Conservation (phyloP, 164 flowering plant species). For the Kingdonia uniflora region DNA sequence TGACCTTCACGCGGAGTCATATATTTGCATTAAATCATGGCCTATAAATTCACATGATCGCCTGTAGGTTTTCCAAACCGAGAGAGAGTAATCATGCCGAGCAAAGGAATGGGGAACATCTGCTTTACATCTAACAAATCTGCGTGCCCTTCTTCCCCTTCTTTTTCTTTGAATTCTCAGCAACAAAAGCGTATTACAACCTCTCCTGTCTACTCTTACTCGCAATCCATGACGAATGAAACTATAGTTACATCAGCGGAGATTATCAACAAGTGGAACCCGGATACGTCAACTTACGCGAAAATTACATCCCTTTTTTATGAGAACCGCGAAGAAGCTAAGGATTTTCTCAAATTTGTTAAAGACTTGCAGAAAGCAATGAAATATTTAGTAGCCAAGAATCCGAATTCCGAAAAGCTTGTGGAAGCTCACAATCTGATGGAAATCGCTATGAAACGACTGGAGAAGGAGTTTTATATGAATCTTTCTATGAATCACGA, state of each 20-base stretch:
- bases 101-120: constrained; percentile 16
- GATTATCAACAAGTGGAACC: constrained; percentile 35
- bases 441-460: constrained; percentile 52
- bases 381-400: constrained; percentile 26
- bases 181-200: background rate
- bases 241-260: constrained; percentile 22
- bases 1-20: too few relatives aligned
- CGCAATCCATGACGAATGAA: constrained; percentile 38
- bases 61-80: too few relatives aligned
- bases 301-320: constrained; percentile 26
- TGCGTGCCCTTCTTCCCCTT: background rate
- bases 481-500: constrained; percentile 37
- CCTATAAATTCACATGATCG: too few relatives aligned
- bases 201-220: constrained; percentile 21
- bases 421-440: constrained; percentile 40
- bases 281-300: constrained; percentile 7
- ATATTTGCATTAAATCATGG: too few relatives aligned
- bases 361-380: constrained; percentile 40
- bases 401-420: constrained; percentile 28
- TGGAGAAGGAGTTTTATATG: constrained; percentile 50
- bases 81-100: constrained; percentile 10
- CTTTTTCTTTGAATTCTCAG: background rate
- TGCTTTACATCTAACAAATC: constrained; percentile 5
- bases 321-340: constrained; percentile 33
- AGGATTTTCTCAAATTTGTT: constrained; percentile 26